Evolutionary conservation across 768 basidiomycete species (phyloP), one percentile per base, ranked within the genome.

Genomic region (Saitozyma sp.): DNA sequence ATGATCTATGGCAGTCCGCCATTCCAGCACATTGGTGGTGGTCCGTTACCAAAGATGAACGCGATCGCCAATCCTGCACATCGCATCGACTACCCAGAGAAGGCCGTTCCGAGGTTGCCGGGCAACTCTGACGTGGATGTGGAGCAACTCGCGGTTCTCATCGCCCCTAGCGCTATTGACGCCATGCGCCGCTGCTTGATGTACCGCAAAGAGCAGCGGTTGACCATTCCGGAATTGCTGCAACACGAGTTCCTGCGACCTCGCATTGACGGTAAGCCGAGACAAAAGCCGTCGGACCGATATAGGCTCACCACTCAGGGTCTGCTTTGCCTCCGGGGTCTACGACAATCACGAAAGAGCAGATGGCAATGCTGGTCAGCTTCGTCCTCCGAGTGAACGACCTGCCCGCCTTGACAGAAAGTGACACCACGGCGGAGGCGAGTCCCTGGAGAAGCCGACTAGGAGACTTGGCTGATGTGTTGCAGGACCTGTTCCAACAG

Each of bases 1-100:
- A 97, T 99, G 92, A 85, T 97, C 10, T 98, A 98, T 73, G 92
- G 95, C 16, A 86, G 87, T 17, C 89, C 92, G 0, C 95, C 95
- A 2, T 99, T 98, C 83, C 87, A 90, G 45, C 87, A 89, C 66
- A 84, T 95, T 17, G 85, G 86, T 6, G 84, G 78, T n/a, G 78
- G 78, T 2, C 78, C 78, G 6, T 63, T 93, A 43, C 86, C 86
- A 54, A 97, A 96, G 82, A 93, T 97, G 90, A 88, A 88, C 67
- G 90, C 90, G 8, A 99, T 99, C 69, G 91, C 92, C 9, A 89
- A 94, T 78, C 81, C 85, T 10, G 80, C 82, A 0, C 84, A 92
- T 69, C 79, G 83, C 20, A 96, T 99, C 71, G 85, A 88, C n/a
- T 98, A 88, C 75, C 90, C 91, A 1, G 86, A 87, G 49, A 52